A percentile compares a stretch with the other conserved stretches of the same genome.
Conservation (phyloP, 352 stramenopile genomes). For the Blastocystis sp. region DNA sequence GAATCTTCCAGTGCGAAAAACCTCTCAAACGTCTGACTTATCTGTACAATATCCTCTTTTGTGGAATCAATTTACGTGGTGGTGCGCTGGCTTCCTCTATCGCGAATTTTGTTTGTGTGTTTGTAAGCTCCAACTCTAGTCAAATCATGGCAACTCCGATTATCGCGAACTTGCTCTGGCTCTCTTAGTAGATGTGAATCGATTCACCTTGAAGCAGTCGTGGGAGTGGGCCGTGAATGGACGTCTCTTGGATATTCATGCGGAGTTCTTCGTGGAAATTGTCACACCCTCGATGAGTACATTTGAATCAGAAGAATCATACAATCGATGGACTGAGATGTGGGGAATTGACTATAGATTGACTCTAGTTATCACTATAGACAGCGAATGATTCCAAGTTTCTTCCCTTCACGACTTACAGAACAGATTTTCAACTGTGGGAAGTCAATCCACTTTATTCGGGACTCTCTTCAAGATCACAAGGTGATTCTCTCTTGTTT, state of each 20-base stretch:
- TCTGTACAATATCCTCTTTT: constrained; percentile 42
- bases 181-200: constrained; percentile 2
- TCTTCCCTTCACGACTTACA: background rate
- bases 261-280: constrained; percentile 50
- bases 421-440: constrained; percentile 11
- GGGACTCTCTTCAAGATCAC: background rate
- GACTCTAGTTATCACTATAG: background rate
- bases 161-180: constrained; percentile 5
- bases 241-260: constrained; percentile 32
- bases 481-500: background rate
- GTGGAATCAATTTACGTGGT: background rate
- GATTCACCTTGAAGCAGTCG: background rate
- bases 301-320: background rate
- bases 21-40: constrained; percentile 16
- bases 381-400: constrained; percentile 35
- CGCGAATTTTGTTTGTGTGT: background rate
- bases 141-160: background rate
- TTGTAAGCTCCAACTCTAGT: background rate
- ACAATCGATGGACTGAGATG: constrained; percentile 19
- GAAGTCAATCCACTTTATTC: constrained; percentile 8
- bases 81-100: constrained; percentile 20
- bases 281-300: background rate
- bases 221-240: constrained; percentile 46
- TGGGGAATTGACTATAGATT: background rate
- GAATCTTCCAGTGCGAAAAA: background rate